phyloP scores from a whole-genome alignment of 2,329 filamentous ascomycete species.

The Fusarium dlaminii region DNA sequence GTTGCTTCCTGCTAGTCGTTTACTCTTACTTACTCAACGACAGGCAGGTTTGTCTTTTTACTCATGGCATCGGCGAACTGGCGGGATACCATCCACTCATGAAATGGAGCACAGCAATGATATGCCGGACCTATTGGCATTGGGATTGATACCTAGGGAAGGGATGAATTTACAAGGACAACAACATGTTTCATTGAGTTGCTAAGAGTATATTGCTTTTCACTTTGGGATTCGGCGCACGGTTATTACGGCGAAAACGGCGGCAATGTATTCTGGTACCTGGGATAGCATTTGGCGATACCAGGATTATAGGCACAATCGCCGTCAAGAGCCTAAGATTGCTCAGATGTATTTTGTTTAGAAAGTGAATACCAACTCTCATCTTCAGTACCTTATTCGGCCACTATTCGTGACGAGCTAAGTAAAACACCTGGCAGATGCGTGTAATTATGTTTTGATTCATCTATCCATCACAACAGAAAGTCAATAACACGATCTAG shows the following conservation, averaged over 20 bases:
- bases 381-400: not conserved
- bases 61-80: conserved; percentile 42
- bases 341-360: conserved; percentile 11
- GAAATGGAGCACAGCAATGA: conserved; percentile 21
- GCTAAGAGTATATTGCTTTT: not conserved
- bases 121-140: not conserved
- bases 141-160: conserved; percentile 27
- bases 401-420: not conserved
- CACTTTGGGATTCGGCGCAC: not conserved
- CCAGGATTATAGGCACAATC: not conserved
- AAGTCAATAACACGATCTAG: not conserved
- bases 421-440: not conserved
- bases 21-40: conserved; percentile 19
- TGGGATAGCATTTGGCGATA: not conserved
- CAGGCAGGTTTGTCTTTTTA: conserved; percentile 36
- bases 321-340: conserved; percentile 13
- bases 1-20: conserved; percentile 32
- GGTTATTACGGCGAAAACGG: conserved; percentile 18
- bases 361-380: conserved; percentile 4
- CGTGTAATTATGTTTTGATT: not conserved
- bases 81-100: conserved; percentile 23
- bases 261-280: conserved; percentile 2
- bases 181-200: conserved; percentile 12
- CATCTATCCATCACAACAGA: conserved; percentile 16
- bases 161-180: not conserved